Conservation (phyloP, 2,329 filamentous ascomycete genomes). For the Stagonosporopsis vannaccii region DNA sequence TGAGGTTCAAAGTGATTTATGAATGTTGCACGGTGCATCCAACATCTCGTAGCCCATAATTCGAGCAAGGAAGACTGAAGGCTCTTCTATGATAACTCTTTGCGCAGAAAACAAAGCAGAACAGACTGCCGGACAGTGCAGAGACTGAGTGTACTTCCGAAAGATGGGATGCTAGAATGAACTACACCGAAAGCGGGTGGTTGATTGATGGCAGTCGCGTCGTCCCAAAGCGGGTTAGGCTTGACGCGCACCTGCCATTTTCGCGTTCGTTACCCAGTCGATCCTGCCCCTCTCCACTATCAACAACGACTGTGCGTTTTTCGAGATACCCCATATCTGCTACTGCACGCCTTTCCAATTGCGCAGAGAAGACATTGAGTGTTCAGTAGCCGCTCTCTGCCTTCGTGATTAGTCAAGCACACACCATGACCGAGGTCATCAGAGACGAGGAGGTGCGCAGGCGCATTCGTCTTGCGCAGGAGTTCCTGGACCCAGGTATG, state of each 20-base stretch:
- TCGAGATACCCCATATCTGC: constrained; percentile 14
- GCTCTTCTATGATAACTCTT: background rate
- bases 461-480: constrained; percentile 84
- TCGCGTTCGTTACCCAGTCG: constrained; percentile 18
- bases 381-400: background rate
- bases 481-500: constrained; percentile 93
- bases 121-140: no score
- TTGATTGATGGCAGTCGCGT: constrained; percentile 9
- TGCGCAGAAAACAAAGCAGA: no score
- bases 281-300: constrained; percentile 18
- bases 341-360: background rate
- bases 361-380: background rate
- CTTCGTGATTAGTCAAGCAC: background rate
- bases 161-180: background rate
- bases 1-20: no score
- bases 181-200: constrained; percentile 10
- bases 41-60: background rate
- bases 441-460: constrained; percentile 85
- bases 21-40: no score
- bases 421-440: constrained; percentile 53
- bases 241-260: constrained; percentile 10
- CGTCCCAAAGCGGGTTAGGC: constrained; percentile 4
- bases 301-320: constrained; percentile 22
- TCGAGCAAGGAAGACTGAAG: background rate
- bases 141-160: no score